phyloP scores from a whole-genome alignment of 768 basidiomycete genomes.

The Hebeloma cylindrosporum region DNA sequence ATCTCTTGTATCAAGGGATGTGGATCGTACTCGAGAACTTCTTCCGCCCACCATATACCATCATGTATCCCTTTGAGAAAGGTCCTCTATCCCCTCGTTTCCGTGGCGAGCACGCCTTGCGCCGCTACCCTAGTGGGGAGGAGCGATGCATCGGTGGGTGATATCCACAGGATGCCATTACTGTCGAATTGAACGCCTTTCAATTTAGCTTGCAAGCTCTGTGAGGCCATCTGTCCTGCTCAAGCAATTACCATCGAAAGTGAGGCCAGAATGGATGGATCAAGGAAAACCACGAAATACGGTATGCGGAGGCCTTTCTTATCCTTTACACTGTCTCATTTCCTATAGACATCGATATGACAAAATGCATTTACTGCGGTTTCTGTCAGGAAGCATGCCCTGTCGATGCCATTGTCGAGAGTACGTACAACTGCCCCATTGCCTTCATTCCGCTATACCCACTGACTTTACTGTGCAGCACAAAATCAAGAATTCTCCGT shows the following conservation, averaged over 20 bases:
- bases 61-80: slow-evolving; percentile 98
- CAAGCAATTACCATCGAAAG: slow-evolving; percentile 99
- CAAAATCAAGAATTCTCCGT: slow-evolving; percentile 98
- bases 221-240: slow-evolving; percentile 98
- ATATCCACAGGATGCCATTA: not conserved
- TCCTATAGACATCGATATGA: slow-evolving; percentile 93
- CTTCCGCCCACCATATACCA: slow-evolving; percentile 95
- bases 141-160: slow-evolving; percentile 95
- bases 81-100: slow-evolving; percentile 97
- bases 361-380: slow-evolving; percentile 99
- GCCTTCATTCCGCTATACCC: slow-evolving; percentile 4
- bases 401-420: slow-evolving; percentile 99
- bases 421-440: slow-evolving; percentile 46
- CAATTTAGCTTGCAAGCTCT: slow-evolving; percentile 89
- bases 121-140: slow-evolving; percentile 96
- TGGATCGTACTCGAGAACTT: slow-evolving; percentile 94
- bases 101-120: slow-evolving; percentile 96
- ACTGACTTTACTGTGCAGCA: slow-evolving; percentile 45
- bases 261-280: slow-evolving; percentile 93
- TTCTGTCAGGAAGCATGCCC: slow-evolving; percentile 99
- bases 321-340: slow-evolving; percentile 6
- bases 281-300: slow-evolving; percentile 96
- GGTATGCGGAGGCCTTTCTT: slow-evolving; percentile 47
- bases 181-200: not conserved
- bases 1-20: slow-evolving; percentile 66